These are phyloP conservation scores for Psilocybe cyanescens DNA, from an alignment of 768 basidiomycete genomes.

Conservation along the genomic window DNA sequence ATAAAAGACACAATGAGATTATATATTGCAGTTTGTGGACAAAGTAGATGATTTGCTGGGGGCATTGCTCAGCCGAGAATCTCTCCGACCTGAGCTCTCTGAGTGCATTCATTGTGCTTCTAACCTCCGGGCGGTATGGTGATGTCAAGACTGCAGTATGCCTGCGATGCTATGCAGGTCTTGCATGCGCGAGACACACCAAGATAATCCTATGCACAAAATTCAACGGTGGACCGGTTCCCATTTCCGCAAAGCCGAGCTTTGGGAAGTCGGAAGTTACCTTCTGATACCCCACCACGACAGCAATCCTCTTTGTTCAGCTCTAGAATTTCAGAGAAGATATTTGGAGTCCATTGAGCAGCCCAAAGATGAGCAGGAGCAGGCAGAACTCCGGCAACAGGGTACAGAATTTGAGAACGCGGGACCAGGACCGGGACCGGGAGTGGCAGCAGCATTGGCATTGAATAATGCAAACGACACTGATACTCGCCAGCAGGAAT, in stretches of 20 bases:
- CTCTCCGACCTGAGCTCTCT: neutral
- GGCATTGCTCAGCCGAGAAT: neutral
- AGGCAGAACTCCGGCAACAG: no score
- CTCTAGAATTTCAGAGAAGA: neutral
- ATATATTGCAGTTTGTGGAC: conserved; percentile 1
- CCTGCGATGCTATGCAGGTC: neutral
- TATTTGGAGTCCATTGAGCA: neutral
- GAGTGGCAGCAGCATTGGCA: no score
- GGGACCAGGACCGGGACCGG: no score
- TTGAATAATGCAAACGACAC: no score
- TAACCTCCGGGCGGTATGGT: conserved; percentile 4
- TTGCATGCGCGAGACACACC: conserved; percentile 1
- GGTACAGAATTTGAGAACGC: no score
- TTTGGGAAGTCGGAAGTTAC: no score
- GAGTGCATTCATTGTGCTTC: neutral
- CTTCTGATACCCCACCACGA: neutral
- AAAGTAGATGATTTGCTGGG: neutral
- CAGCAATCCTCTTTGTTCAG: neutral
- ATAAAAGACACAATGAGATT: neutral
- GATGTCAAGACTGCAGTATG: conserved; percentile 5
- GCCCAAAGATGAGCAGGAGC: no score
- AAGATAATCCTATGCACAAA: neutral
- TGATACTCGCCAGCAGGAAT: no score
- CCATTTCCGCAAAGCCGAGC: no score
- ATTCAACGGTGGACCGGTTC: no score